These are phyloP conservation scores for Castanea sativa DNA, from an alignment of 306 rosid genomes.

Conservation along the genomic window DNA sequence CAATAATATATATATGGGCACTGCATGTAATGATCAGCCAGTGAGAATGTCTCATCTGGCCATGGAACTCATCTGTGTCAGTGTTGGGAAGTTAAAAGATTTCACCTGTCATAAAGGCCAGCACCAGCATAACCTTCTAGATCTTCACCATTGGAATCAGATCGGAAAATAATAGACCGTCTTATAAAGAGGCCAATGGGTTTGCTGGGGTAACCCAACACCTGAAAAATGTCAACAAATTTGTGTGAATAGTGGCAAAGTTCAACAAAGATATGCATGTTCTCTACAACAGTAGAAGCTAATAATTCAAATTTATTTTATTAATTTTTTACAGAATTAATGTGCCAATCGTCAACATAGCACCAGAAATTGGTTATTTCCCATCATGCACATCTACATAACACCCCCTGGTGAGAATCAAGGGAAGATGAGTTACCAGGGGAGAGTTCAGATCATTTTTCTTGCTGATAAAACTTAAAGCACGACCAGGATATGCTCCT, in stretches of 20 bases:
- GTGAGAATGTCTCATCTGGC: neutral
- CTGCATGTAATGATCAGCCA: neutral
- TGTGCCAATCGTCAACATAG: conserved; percentile 1
- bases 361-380: neutral
- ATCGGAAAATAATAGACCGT: conserved; percentile 83
- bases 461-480: conserved; percentile 89
- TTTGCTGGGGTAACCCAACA: conserved; percentile 97
- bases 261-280: conserved; percentile 10
- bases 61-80: neutral
- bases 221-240: conserved; percentile 45
- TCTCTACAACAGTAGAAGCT: neutral
- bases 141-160: conserved; percentile 99
- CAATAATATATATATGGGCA: neutral
- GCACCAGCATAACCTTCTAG: conserved; percentile 99
- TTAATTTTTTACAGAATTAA: neutral
- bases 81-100: neutral
- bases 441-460: conserved; percentile 77
- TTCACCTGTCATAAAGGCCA: conserved; percentile 95
- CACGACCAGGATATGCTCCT: conserved; percentile 99
- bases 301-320: neutral
- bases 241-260: conserved; percentile 19
- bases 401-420: neutral
- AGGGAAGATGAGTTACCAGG: conserved; percentile 46
- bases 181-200: conserved; percentile 82
- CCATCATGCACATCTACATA: neutral